A percentile compares a stretch with the other conserved stretches of the same genome.
Evolutionary conservation across 1,284 basidiomycete genomes (phyloP).

Genomic region (Singerocomus inundabilis): DNA sequence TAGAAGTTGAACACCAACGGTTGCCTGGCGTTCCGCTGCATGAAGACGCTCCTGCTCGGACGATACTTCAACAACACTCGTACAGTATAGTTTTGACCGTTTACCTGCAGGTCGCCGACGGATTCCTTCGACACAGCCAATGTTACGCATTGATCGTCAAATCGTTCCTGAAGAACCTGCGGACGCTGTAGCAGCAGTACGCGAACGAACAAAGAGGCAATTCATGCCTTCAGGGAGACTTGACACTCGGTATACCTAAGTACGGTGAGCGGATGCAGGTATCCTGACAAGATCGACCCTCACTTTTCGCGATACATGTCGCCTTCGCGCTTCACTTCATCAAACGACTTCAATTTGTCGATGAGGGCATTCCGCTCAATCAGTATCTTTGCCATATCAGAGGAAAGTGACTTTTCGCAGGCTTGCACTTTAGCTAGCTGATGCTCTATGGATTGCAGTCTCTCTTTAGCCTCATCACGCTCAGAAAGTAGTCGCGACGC

Average conservation of each 20-base stretch:
- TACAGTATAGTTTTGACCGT: background rate
- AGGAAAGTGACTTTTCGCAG: constrained; percentile 17
- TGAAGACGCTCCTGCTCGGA: constrained; percentile 22
- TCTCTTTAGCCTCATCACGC: constrained; percentile 25
- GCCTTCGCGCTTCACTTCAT: constrained; percentile 21
- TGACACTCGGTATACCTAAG: constrained; percentile 30
- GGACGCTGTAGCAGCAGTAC: background rate
- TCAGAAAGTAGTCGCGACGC: constrained; percentile 26
- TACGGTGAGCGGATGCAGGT: background rate
- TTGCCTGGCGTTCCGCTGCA: constrained; percentile 15
- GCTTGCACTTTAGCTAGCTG: constrained; percentile 20
- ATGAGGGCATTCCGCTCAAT: constrained; percentile 20
- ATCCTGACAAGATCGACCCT: constrained; percentile 1
- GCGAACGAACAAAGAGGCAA: background rate
- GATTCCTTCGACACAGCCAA: constrained; percentile 52
- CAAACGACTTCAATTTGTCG: constrained; percentile 26
- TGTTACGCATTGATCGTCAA: constrained; percentile 54
- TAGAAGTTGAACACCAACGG: constrained; percentile 12
- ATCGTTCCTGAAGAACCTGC: constrained; percentile 57
- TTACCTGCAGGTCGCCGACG: constrained; percentile 53
- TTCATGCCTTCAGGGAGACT: constrained; percentile 32
- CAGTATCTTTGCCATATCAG: constrained; percentile 17
- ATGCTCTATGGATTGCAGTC: constrained; percentile 13
- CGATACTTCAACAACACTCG: background rate
- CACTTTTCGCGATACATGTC: constrained; percentile 28